phyloP scores from a whole-genome alignment of 2,329 filamentous ascomycete species.

The Aspergillus texensis region DNA sequence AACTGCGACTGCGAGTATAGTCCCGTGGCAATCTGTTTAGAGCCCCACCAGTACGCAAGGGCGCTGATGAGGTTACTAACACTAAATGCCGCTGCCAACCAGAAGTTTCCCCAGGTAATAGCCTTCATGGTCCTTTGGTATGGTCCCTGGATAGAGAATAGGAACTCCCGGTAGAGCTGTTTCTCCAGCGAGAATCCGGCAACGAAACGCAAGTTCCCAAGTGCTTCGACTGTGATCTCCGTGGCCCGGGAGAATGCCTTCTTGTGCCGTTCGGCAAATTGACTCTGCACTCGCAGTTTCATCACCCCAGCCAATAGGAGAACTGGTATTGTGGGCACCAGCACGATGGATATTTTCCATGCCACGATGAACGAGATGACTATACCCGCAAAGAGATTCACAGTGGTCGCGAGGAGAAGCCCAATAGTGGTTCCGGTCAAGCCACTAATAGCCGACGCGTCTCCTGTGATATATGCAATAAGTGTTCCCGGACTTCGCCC shows the following conservation, averaged over 20 bases:
- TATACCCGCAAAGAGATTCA: slow-evolving; percentile 69
- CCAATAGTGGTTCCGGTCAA: slow-evolving; percentile 72
- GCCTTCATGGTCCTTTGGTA: slow-evolving; percentile 51
- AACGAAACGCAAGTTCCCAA: slow-evolving; percentile 55
- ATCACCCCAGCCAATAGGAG: slow-evolving; percentile 70
- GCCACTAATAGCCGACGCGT: slow-evolving; percentile 66
- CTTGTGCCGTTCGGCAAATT: slow-evolving; percentile 58
- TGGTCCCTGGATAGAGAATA: slow-evolving; percentile 33
- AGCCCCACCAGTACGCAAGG: slow-evolving; percentile 79
- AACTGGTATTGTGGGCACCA: slow-evolving; percentile 68
- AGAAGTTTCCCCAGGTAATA: slow-evolving; percentile 49
- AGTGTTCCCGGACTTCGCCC: slow-evolving; percentile 63
- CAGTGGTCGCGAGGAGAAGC: slow-evolving; percentile 66
- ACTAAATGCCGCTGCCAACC: slow-evolving; percentile 46
- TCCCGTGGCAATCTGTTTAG: slow-evolving; percentile 67
- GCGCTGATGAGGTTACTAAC: slow-evolving; percentile 69
- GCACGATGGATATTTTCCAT: slow-evolving; percentile 76
- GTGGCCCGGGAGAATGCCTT: slow-evolving; percentile 54
- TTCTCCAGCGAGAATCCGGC: slow-evolving; percentile 55
- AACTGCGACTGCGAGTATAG: slow-evolving; percentile 67
- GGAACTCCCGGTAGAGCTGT: slow-evolving; percentile 50
- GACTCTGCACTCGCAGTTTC: slow-evolving; percentile 63
- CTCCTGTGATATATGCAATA: slow-evolving; percentile 68
- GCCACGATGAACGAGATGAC: slow-evolving; percentile 69
- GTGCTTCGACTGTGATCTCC: slow-evolving; percentile 55